These are phyloP conservation scores for Cudoniella acicularis DNA, from an alignment of 495 filamentous ascomycete genomes.

Conservation along the genomic window DNA sequence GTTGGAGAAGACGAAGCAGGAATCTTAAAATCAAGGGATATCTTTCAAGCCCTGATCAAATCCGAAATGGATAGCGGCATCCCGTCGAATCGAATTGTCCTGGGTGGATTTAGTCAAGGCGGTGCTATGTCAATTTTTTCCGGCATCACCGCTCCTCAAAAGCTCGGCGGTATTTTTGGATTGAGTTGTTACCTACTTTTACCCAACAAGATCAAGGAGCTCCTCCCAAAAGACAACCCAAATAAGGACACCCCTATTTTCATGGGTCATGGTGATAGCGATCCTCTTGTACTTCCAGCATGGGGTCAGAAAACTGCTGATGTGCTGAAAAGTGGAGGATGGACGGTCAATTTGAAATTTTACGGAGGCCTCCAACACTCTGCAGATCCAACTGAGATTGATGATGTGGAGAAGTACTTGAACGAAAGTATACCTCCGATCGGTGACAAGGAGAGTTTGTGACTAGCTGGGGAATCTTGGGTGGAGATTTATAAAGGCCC, in stretches of 20 bases:
- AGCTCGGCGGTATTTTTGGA: constrained; percentile 83
- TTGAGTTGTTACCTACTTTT: constrained; percentile 81
- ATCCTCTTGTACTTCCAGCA: constrained; percentile 62
- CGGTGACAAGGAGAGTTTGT: constrained; percentile 29
- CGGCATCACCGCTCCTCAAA: constrained; percentile 67
- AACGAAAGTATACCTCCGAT: constrained; percentile 54
- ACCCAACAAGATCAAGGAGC: constrained; percentile 63
- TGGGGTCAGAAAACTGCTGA: constrained; percentile 66
- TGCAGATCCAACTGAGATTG: constrained; percentile 74
- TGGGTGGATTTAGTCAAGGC: constrained; percentile 65
- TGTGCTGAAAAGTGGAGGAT: constrained; percentile 59
- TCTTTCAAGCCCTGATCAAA: constrained; percentile 78
- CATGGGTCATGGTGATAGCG: constrained; percentile 77
- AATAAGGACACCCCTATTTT: constrained; percentile 84
- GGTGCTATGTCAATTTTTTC: constrained; percentile 53
- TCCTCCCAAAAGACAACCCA: constrained; percentile 57
- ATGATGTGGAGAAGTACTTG: constrained; percentile 78
- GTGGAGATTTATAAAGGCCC: not conserved
- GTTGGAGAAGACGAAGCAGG: constrained; percentile 71
- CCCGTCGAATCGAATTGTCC: constrained; percentile 72
- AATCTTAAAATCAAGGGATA: constrained; percentile 65
- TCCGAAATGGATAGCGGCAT: constrained; percentile 81
- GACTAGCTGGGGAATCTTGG: constrained; percentile 14
- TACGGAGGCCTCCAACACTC: constrained; percentile 77
- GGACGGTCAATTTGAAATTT: constrained; percentile 68